Percentiles rank a stretch among this genome's conserved stretches.
phyloP scores from a whole-genome alignment of 495 filamentous ascomycete genomes.

The Podospora anserina region DNA sequence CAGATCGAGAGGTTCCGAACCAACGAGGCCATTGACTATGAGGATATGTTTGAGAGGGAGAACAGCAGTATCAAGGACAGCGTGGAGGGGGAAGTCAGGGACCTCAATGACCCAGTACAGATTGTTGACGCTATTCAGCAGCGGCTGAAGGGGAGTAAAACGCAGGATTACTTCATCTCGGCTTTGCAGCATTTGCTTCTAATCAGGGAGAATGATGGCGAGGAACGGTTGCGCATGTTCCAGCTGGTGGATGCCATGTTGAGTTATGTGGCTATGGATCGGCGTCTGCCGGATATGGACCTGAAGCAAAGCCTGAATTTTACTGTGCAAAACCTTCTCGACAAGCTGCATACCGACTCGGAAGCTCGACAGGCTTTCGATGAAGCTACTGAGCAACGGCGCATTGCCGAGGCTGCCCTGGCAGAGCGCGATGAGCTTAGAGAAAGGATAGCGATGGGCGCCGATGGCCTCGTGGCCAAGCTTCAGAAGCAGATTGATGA shows the following conservation, averaged over 20 bases:
- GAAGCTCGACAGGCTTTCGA: conserved; percentile 89
- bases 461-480: conserved; percentile 89
- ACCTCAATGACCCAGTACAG: conserved; percentile 88
- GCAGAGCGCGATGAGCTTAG: conserved; percentile 96
- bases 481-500: conserved; percentile 91
- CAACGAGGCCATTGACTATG: conserved; percentile 96
- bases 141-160: conserved; percentile 75
- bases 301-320: conserved; percentile 96
- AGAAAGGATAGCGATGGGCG: conserved; percentile 86
- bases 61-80: conserved; percentile 85
- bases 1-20: conserved; percentile 91
- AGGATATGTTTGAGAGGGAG: conserved; percentile 92
- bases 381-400: conserved; percentile 81
- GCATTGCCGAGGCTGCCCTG: conserved; percentile 91
- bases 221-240: conserved; percentile 93
- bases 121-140: conserved; percentile 92
- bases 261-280: conserved; percentile 98
- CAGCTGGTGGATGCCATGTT: conserved; percentile 97
- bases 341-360: conserved; percentile 92
- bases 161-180: conserved; percentile 94
- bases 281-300: conserved; percentile 92
- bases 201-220: conserved; percentile 87
- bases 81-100: conserved; percentile 86
- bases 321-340: conserved; percentile 90
- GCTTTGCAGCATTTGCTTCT: conserved; percentile 92